Base-by-base conservation (phyloP, 2,329 filamentous ascomycete species). In the Byssochlamys sp. region DNA sequence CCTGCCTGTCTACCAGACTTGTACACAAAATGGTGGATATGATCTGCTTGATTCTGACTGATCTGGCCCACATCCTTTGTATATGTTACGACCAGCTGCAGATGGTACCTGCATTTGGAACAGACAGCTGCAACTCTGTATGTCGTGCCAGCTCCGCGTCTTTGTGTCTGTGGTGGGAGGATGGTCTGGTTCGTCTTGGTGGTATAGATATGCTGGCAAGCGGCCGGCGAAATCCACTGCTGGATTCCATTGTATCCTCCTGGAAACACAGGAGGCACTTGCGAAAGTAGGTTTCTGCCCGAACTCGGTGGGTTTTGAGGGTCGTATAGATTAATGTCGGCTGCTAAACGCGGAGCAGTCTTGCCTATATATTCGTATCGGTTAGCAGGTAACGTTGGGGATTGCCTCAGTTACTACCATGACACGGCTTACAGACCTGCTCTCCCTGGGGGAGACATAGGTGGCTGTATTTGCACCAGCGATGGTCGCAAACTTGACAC, bases 41-140 rank as follows among this genome's bases (percentile, higher is more conserved):
- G 82, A 60, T 76, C 79, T 1, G 78, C 71, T 10, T 65, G 59
- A 55, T 75, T 78, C 2, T 80, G 79, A 62, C 79, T 82, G 4
- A 77, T 71, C 49, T 67, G 66, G 54, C 66, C 70, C 31, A 70
- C 69, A 52, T 67, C 69, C n/a, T 74, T 67, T 11, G 73, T 74
- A 62, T 81, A 83, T 59, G 80, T 77, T 33, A 86, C 76, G 10
- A 73, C 72, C 25, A 89, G 67, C 62, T 84, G 78, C 50, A 87
- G 73, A 70, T 89, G 85, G 65, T 78, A 78, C 55, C 83, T 80
- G 67, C 86, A 89, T 59, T 75, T 77, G 57, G 77, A 72, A 70
- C 86, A 89, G 62, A 84, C 78, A 2, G 84, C 78, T 14, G 84
- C 80, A 28, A 86, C 75, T 62, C 79, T 83, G 67, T 81, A 84